A percentile compares a stretch with the other conserved stretches of the same genome.
Evolutionary conservation across 495 filamentous ascomycete species (phyloP).

Genomic region (Viridothelium virens): DNA sequence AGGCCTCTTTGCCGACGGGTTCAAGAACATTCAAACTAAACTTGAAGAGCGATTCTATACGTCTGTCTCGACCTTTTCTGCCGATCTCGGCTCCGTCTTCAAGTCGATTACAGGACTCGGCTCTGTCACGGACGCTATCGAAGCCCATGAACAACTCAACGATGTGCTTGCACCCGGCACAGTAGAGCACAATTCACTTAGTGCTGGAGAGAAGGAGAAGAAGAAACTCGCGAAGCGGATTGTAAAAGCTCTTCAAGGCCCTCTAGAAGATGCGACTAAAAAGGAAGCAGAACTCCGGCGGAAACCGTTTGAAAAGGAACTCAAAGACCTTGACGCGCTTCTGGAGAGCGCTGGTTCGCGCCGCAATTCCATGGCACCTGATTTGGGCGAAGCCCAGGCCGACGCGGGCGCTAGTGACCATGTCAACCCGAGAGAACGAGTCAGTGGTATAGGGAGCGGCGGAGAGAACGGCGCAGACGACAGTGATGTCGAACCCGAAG

Average conservation of each 20-base stretch:
- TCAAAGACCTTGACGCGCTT: conserved; percentile 65
- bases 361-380: not conserved
- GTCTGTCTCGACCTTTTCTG: conserved; percentile 62
- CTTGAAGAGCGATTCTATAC: conserved; percentile 67
- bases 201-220: conserved; percentile 55
- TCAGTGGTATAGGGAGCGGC: not conserved
- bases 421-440: not conserved
- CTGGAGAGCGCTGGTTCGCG: not conserved
- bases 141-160: conserved; percentile 47
- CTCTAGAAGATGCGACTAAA: conserved; percentile 64
- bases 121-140: conserved; percentile 44
- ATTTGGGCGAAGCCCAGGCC: conserved; percentile 5
- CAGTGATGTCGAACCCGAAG: not conserved
- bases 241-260: conserved; percentile 66
- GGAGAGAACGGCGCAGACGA: conserved; percentile 1
- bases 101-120: conserved; percentile 55
- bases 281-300: conserved; percentile 72
- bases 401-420: not conserved
- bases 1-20: conserved; percentile 57
- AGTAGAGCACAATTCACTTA: conserved; percentile 40
- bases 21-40: conserved; percentile 54
- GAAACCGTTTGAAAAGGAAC: conserved; percentile 58
- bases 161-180: conserved; percentile 40
- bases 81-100: conserved; percentile 64
- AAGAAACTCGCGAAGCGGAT: conserved; percentile 73